Base-by-base conservation (phyloP, 306 rosid genomes). In the Pyrus betulifolia region DNA sequence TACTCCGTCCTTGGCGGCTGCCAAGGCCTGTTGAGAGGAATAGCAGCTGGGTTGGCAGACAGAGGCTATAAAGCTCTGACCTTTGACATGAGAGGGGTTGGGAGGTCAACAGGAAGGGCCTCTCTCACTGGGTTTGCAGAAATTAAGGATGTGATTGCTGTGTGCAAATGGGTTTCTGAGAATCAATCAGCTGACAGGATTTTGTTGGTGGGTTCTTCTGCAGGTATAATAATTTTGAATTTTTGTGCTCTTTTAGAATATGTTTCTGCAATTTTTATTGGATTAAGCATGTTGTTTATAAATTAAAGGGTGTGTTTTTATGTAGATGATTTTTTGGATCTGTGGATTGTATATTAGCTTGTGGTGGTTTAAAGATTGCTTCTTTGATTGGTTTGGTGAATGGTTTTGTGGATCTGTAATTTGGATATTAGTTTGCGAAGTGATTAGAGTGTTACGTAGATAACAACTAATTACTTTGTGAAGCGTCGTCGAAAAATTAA, bases 131-230 rank as follows among this genome's bases (percentile, higher is more conserved):
- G 27, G 18, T 91, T 87, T 73, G 76, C 96, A 3, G 98, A 96
- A 82, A 92, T 25, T 25, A 25, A 25, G 27, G 27, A 25, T 87
- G 93, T 92, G 4, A 11, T 84, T 77, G 85, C 91, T 67, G 90
- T 96, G 64, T 96, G 83, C 84, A 87, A 88, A 35, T 91, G 89
- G 91, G 82, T 85, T 69, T 81, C 69, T 70, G 67, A 81, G 22
- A 33, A 74, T 76, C 82, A 84, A 31, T 81, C 88, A 21, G 74
- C 77, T 35, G 54, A 71, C 11, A 83, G 74, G 67, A 85, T 91
- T 51, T 54, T 96, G 58, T 72, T 96, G 85, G 80, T 96, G 33
- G 98, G 99, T 76, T 96, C 98, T 82, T 96, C 99, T 28, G 99
- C 99, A 82, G 98, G 98, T 96, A 86, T 40, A 9, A 23, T 23